Base-by-base conservation (phyloP, 164 flowering plant species). In the Nelumbo lutea region DNA sequence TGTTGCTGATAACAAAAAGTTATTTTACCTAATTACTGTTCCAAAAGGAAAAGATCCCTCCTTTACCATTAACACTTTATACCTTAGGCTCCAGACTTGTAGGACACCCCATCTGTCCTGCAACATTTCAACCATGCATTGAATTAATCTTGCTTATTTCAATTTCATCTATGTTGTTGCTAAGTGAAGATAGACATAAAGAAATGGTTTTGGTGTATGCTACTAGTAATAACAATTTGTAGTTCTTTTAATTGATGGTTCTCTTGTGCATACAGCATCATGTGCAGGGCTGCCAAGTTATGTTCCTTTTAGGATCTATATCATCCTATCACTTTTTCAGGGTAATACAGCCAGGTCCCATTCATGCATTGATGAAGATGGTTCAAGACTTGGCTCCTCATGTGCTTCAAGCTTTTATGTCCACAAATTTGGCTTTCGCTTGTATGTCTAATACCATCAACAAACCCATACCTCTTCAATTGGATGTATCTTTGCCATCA, bases 401-500 rank as follows among this genome's bases (percentile, higher is more conserved):
- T 62, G 11, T 80, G 14, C 63, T 78, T 76, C 82, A 56, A 66
- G 71, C 79, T 72, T 82, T 73, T 67, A 69, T 73, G 59, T 67
- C 76, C 45, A 64, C 80, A 59, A 76, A 75, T 65, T 76, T 68
- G 38, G 88, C 88, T 53, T 90, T 94, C 75, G 89, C 91, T 68
- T 94, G 89, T 77, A 77, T 90, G 59, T 91, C 96, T 51, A 88
- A 85, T 68, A 80, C 98, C 64, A 13, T 84, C 78, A 87, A 85
- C 69, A 90, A 87, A 76, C 96, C 98, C 46, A 73, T 68, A 9
- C 96, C 98, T 76, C 96, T 94, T 66, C 75, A 79, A 8, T 80
- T 94, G 89, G 90, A 94, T 81, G 87, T 91, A 42, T 81, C 89
- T 65, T 78, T 90, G 63, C 96, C 98, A 74, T 82, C 93, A 50